Base-by-base conservation (phyloP, 768 basidiomycete species). In the Pleurotus tuoliensis region DNA sequence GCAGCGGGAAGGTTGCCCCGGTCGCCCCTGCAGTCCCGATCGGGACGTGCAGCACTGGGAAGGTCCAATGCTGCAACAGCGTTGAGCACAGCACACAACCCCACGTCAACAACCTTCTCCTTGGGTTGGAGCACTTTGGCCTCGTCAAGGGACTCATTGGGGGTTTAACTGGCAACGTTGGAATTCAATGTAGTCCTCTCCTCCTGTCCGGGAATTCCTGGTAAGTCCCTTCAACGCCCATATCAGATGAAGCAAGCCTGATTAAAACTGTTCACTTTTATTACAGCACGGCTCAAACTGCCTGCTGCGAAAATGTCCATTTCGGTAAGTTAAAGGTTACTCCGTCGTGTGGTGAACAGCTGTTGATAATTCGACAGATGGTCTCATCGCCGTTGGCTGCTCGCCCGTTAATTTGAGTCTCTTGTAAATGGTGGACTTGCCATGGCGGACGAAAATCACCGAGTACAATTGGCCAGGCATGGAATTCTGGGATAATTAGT, bases 101-200 rank as follows among this genome's bases (percentile, higher is more conserved):
- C 12, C 16, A 53, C 12, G 51, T 53, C 51, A 53, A 53, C 39
- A 41, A 53, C 51, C 51, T 53, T 38, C 51, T 53, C 12, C 34
- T 53, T 39, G 51, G 51, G 27, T 41, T 53, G 51, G 51, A 53
- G 22, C 38, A 43, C 39, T 41, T 37, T 24, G 24, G 24, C 2
- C 37, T 53, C 38, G 51, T 18, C 24, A 25, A 53, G 18, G 51
- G 38, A 0, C 34, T 53, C 25, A 39, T 53, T 38, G 38, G 38
- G 22, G 51, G 51, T 20, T 20, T 53, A 11, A 39, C 39, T 39
- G 51, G 51, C 37, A 41, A 53, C 39, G 37, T 53, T 30, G 51
- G 51, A 18, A 37, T 53, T 39, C 39, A 53, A 24, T 53, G 51
- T 39, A 53, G 20, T 15, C 39, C 34, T 15, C 37, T 53, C 51